Conservation (phyloP, 2,329 filamentous ascomycete genomes). For the Colletotrichum eremochloae region DNA sequence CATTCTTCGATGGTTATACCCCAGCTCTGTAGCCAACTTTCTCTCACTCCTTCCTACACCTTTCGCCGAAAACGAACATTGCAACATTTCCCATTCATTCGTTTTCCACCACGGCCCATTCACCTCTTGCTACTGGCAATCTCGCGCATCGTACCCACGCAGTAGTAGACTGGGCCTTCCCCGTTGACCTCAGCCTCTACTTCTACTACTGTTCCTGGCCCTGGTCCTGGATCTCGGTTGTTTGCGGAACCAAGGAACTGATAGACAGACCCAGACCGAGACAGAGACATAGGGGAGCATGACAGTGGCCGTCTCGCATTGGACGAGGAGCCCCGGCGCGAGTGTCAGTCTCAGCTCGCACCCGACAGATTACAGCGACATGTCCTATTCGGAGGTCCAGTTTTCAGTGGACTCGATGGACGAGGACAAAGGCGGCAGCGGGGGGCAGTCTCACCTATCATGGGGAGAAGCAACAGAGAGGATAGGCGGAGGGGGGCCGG, state of each 20-base stretch:
- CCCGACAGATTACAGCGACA: slow-evolving; percentile 30
- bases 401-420: slow-evolving; percentile 41
- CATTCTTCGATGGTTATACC: slow-evolving; percentile 39
- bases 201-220: slow-evolving; percentile 26
- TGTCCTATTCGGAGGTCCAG: slow-evolving; percentile 38
- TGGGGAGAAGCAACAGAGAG: slow-evolving; percentile 36
- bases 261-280: slow-evolving; percentile 15
- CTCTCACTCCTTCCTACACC: slow-evolving; percentile 27
- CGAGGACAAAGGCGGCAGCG: slow-evolving; percentile 39
- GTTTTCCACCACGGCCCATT: not conserved
- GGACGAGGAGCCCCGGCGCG: slow-evolving; percentile 39
- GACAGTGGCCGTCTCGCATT: slow-evolving; percentile 42
- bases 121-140: slow-evolving; percentile 19
- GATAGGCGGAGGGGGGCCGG: slow-evolving; percentile 16
- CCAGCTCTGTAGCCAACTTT: slow-evolving; percentile 29
- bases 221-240: slow-evolving; percentile 20
- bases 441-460: slow-evolving; percentile 33
- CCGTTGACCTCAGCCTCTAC: slow-evolving; percentile 14
- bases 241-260: slow-evolving; percentile 34
- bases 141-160: slow-evolving; percentile 23
- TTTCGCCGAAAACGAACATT: slow-evolving; percentile 36
- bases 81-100: slow-evolving; percentile 16
- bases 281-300: slow-evolving; percentile 30
- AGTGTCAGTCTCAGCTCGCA: slow-evolving; percentile 38
- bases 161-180: slow-evolving; percentile 14